Conservation (phyloP, 768 basidiomycete genomes). For the Tricholoma sp. region DNA sequence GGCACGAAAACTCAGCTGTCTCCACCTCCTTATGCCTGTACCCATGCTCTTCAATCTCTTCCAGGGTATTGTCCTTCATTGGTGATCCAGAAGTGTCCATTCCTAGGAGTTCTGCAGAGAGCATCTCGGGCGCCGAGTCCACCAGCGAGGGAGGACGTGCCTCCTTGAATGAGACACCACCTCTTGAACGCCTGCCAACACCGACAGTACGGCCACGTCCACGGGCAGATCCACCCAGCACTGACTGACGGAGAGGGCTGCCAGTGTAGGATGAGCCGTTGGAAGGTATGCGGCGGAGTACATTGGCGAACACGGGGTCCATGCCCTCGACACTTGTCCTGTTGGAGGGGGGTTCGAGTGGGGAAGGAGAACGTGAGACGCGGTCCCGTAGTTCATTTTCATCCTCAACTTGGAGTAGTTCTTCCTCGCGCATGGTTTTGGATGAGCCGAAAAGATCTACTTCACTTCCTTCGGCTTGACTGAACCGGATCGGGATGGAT, state of each 20-base stretch:
- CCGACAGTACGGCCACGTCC: conserved; percentile 30
- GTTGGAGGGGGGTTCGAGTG: conserved; percentile 43
- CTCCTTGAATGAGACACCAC: conserved; percentile 67
- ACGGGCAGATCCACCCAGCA: conserved; percentile 45
- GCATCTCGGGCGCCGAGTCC: conserved; percentile 59
- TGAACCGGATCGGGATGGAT: conserved; percentile 33
- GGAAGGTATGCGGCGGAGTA: conserved; percentile 57
- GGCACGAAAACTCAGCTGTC: conserved; percentile 59
- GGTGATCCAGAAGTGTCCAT: conserved; percentile 36
- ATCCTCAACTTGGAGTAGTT: conserved; percentile 21
- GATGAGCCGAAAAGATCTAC: conserved; percentile 31
- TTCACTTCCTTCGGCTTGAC: conserved; percentile 30
- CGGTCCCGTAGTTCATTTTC: conserved; percentile 17
- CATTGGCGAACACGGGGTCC: conserved; percentile 81
- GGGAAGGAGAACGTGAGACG: conserved; percentile 33
- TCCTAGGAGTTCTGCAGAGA: conserved; percentile 57
- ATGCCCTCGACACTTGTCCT: conserved; percentile 78
- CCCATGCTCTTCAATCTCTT: conserved; percentile 33
- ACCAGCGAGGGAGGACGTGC: conserved; percentile 67
- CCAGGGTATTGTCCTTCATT: conserved; percentile 28
- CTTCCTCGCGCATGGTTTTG: conserved; percentile 16
- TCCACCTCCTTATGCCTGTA: conserved; percentile 38
- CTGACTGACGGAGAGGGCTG: conserved; percentile 60
- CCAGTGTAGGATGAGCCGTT: conserved; percentile 39
- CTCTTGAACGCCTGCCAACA: conserved; percentile 49